Evolutionary conservation across 202 grass and related monocot species (phyloP).

Genomic region (Musa balbisiana): DNA sequence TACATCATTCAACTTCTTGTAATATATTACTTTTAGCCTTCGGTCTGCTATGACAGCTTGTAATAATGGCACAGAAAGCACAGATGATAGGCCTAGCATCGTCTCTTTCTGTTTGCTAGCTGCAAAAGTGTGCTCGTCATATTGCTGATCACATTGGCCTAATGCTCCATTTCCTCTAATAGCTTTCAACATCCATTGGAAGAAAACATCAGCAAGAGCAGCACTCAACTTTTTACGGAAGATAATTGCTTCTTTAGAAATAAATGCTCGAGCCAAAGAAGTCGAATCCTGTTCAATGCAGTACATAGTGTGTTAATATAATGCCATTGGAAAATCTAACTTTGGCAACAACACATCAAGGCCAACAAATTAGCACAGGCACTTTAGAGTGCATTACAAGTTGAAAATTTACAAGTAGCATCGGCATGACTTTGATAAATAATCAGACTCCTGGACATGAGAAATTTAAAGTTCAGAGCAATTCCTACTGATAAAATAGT

Average conservation of each 20-base stretch:
- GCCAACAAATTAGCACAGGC: no score
- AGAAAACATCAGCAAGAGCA: slow-evolving; percentile 51
- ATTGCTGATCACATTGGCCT: background rate
- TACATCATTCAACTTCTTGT: slow-evolving; percentile 50
- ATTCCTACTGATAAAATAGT: no score
- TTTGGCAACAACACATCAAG: background rate
- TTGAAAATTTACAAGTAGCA: no score
- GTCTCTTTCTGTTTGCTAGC: slow-evolving; percentile 3
- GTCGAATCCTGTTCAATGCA: slow-evolving; percentile 47
- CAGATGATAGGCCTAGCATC: slow-evolving; percentile 17
- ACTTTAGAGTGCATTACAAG: no score
- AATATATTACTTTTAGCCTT: slow-evolving; percentile 61
- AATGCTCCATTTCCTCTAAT: slow-evolving; percentile 15
- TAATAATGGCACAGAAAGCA: slow-evolving; percentile 22
- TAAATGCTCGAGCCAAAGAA: slow-evolving; percentile 54
- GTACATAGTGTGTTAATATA: background rate
- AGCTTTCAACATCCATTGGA: slow-evolving; percentile 53
- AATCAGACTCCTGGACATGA: no score
- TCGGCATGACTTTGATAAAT: no score
- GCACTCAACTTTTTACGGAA: slow-evolving; percentile 46
- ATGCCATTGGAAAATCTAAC: background rate
- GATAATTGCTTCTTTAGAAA: slow-evolving; percentile 53
- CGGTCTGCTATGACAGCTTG: slow-evolving; percentile 40
- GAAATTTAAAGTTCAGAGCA: no score
- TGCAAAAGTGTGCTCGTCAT: background rate